A percentile compares a stretch with the other conserved stretches of the same genome.
These are phyloP conservation scores for Pharus latifolius DNA, from an alignment of 176 grass and related monocot species.

Conservation along the genomic window DNA sequence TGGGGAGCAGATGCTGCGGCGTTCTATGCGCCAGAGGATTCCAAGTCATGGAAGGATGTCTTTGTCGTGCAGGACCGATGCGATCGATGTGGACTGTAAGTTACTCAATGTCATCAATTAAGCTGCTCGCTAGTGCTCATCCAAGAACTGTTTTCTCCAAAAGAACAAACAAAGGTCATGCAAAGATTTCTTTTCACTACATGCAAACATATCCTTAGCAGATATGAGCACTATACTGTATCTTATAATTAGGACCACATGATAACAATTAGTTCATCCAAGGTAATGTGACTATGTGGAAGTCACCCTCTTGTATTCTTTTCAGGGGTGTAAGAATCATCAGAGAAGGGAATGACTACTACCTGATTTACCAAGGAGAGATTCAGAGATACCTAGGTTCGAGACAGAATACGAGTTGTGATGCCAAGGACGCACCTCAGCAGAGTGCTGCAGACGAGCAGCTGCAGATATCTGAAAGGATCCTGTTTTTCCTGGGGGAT, in stretches of 20 bases:
- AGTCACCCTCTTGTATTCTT: neutral
- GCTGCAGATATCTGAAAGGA: conserved; percentile 47
- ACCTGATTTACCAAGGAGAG: conserved; percentile 80
- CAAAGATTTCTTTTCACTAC: no score
- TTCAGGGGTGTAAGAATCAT: conserved; percentile 71
- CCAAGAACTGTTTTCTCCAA: no score
- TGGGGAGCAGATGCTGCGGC: conserved; percentile 55
- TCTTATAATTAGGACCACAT: no score
- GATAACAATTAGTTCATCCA: no score
- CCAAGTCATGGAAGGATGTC: conserved; percentile 76
- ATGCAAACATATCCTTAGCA: no score
- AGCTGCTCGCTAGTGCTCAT: no score
- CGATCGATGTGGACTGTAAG: conserved; percentile 75
- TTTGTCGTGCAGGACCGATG: conserved; percentile 77
- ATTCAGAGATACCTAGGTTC: conserved; percentile 65
- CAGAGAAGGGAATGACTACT: conserved; percentile 78
- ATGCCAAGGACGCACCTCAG: neutral
- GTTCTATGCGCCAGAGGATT: conserved; percentile 54
- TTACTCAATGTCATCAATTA: no score
- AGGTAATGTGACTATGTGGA: neutral
- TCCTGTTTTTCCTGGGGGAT: conserved; percentile 88
- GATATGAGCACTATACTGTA: no score
- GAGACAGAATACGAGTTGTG: neutral
- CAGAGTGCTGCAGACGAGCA: neutral
- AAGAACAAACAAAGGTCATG: no score